Evolutionary conservation across 257 asterid genomes (phyloP).

Genomic region (Voacanga thouarsii): DNA sequence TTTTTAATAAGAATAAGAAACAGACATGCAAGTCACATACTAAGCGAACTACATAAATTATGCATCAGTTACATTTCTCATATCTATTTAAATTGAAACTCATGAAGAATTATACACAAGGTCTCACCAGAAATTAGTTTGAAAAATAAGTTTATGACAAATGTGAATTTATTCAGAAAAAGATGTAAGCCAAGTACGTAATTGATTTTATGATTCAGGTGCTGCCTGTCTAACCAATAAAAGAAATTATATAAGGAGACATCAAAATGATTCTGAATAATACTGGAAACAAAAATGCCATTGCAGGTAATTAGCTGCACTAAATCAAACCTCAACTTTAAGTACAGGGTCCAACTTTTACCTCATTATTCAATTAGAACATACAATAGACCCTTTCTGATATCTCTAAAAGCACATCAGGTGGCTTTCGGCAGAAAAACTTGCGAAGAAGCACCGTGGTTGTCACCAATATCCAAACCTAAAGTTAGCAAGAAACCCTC

Average conservation of each 20-base stretch:
- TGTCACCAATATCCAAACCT: slow-evolving; percentile 12
- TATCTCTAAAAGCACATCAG: slow-evolving; percentile 33
- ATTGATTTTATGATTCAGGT: not conserved
- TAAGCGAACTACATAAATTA: not conserved
- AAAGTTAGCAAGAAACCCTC: slow-evolving; percentile 7
- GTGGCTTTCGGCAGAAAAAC: no score
- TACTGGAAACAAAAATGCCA: not conserved
- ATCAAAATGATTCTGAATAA: not conserved
- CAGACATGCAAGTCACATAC: not conserved
- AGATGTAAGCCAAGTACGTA: not conserved
- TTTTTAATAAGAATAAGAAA: not conserved
- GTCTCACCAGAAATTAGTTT: not conserved
- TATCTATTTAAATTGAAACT: not conserved
- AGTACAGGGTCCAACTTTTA: no score
- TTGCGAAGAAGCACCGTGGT: slow-evolving; percentile 30
- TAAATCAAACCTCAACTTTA: not conserved
- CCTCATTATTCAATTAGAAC: no score
- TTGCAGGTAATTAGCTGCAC: not conserved
- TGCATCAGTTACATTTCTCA: slow-evolving; percentile 1
- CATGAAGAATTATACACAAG: not conserved
- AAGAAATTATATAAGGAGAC: not conserved
- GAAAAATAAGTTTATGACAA: not conserved
- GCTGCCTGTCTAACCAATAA: not conserved
- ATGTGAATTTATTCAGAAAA: not conserved
- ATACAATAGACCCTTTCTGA: slow-evolving; percentile 39